A percentile compares a stretch with the other conserved stretches of the same genome.
These are phyloP conservation scores for Hermanozyma aechmeae DNA, from an alignment of 805 yeast species.

Conservation along the genomic window DNA sequence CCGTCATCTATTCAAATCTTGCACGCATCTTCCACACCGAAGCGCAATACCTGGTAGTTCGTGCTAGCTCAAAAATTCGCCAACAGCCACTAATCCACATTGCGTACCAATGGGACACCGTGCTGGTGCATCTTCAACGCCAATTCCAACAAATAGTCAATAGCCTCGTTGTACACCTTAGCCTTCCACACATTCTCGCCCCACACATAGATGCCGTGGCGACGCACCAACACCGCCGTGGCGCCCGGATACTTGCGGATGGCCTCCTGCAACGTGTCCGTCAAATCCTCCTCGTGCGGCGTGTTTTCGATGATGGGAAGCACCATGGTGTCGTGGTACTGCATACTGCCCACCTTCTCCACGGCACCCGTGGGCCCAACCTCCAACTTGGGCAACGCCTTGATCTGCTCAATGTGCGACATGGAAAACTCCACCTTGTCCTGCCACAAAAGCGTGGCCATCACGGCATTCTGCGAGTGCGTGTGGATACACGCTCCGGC, in stretches of 20 bases:
- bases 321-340: conserved; percentile 62
- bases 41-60: no score
- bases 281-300: conserved; percentile 79
- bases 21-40: no score
- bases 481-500: conserved; percentile 95
- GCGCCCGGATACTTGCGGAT: conserved; percentile 65
- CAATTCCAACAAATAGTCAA: conserved; percentile 78
- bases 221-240: conserved; percentile 79
- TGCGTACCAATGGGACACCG: conserved; percentile 45
- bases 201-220: conserved; percentile 97
- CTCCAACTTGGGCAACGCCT: conserved; percentile 64
- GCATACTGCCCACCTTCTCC: conserved; percentile 57
- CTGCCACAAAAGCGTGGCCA: conserved; percentile 59
- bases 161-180: conserved; percentile 84
- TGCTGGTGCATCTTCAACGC: conserved; percentile 73
- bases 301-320: conserved; percentile 90
- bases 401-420: conserved; percentile 81
- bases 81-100: no score
- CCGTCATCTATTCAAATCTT: no score
- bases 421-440: conserved; percentile 63
- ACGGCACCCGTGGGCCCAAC: conserved; percentile 27
- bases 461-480: conserved; percentile 82
- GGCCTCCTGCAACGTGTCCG: conserved; percentile 54
- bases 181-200: conserved; percentile 90
- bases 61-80: no score